Percentiles rank a stretch among this genome's conserved stretches.
These are phyloP conservation scores for Elsinoe perseae DNA, from an alignment of 2,329 filamentous ascomycete genomes.

Conservation along the genomic window DNA sequence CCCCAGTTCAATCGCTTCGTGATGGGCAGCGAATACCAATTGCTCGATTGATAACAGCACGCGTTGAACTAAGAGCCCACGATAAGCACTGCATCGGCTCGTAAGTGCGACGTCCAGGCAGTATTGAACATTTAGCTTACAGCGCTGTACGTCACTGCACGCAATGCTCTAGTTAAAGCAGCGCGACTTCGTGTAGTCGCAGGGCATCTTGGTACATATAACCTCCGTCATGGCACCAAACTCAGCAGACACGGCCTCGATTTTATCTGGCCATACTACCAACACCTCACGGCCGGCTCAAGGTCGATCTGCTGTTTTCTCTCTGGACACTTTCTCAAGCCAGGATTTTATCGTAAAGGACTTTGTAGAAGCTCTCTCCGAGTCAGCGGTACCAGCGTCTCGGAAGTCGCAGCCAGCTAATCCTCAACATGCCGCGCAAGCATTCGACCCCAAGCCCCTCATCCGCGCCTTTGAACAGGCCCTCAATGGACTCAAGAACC, in stretches of 20 bases:
- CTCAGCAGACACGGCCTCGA: slow-evolving; percentile 36
- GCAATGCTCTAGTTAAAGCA: not conserved
- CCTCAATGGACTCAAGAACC: slow-evolving; percentile 58
- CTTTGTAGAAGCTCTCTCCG: slow-evolving; percentile 88
- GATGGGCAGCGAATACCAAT: no score
- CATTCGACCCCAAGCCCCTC: slow-evolving; percentile 90
- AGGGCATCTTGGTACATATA: not conserved
- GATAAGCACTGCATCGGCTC: no score
- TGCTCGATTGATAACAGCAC: no score
- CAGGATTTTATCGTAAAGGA: slow-evolving; percentile 94
- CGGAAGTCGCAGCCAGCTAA: slow-evolving; percentile 61
- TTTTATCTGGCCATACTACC: slow-evolving; percentile 32
- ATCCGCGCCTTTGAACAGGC: slow-evolving; percentile 87
- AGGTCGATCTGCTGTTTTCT: slow-evolving; percentile 51
- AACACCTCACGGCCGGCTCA: slow-evolving; percentile 22
- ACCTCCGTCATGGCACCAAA: slow-evolving; percentile 21
- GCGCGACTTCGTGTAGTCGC: slow-evolving; percentile 2
- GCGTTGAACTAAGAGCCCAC: no score
- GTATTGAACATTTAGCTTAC: no score
- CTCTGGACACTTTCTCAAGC: slow-evolving; percentile 62
- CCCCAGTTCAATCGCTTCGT: not conserved
- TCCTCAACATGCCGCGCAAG: slow-evolving; percentile 26
- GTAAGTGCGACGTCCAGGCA: no score
- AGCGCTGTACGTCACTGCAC: not conserved
- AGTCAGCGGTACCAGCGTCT: slow-evolving; percentile 68